These are phyloP conservation scores for Paramecium caudatum DNA, from an alignment of 73 alveolate genomes.

Conservation along the genomic window DNA sequence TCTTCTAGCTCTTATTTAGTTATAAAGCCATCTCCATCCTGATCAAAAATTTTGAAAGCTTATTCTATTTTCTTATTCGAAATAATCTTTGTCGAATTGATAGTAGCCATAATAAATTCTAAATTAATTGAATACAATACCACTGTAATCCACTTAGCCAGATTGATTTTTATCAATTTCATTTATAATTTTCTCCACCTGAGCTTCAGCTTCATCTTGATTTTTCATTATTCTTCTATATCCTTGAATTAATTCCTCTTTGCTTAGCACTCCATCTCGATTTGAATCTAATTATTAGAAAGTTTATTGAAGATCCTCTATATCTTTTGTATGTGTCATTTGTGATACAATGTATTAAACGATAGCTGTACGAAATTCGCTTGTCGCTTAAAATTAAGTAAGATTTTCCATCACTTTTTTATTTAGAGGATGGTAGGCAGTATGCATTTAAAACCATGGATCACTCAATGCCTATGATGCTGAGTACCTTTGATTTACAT, in stretches of 20 bases:
- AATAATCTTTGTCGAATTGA: constrained; percentile 61
- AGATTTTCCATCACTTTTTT: constrained; percentile 64
- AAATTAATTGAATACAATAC: background rate
- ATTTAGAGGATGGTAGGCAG: constrained; percentile 14
- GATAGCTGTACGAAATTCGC: constrained; percentile 64
- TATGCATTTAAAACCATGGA: constrained; percentile 78
- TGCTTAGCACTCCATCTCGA: constrained; percentile 84
- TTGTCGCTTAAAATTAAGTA: constrained; percentile 66
- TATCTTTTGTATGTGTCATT: constrained; percentile 64
- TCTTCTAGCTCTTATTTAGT: constrained; percentile 69
- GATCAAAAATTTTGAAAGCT: constrained; percentile 78
- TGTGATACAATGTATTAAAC: constrained; percentile 70
- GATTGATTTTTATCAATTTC: constrained; percentile 72
- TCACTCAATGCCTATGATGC: constrained; percentile 78
- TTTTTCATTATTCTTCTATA: constrained; percentile 57
- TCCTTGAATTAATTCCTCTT: constrained; percentile 80
- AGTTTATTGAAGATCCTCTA: constrained; percentile 74
- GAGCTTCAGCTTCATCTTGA: constrained; percentile 23
- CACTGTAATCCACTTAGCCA: constrained; percentile 79
- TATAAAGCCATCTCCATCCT: constrained; percentile 78
- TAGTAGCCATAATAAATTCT: constrained; percentile 77
- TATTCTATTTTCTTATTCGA: constrained; percentile 72
- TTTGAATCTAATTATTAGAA: constrained; percentile 84
- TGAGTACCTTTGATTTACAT: constrained; percentile 71
- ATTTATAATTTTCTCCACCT: constrained; percentile 73